Evolutionary conservation across 495 filamentous ascomycete species (phyloP), one percentile per base, ranked within the genome.

Genomic region (Beverwykella pulmonaria): DNA sequence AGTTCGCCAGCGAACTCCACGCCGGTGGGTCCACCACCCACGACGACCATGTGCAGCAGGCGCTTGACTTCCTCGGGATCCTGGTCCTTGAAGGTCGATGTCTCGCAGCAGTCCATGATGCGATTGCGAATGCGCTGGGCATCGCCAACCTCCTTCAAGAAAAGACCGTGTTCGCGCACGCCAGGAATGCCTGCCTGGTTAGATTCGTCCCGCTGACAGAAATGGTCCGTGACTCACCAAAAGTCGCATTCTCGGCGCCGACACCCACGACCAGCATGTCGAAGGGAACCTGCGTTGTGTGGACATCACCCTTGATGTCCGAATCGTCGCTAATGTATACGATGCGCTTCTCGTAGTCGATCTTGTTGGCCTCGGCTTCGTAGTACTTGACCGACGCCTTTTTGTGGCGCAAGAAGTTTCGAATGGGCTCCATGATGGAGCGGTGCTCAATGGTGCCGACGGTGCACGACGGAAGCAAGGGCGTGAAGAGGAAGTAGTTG

Each of bases 401-500:
- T 84, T 97, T 97, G 78, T 92, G 90, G 68, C 93, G 88, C 34
- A 95, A 82, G 76, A 99, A 94, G 76, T 93, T 94, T 65, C 94
- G 89, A 66, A 99, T 86, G 27, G 94, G 94, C 82, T 99, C 94
- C 93, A 99, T 98, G 78, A 99, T 98, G 67, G 92, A 96, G 74
- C 95, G 91, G 82, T 97, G 95, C 82, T 99, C 95, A 74, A 99
- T 93, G 70, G 90, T 88, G 76, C 95, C 94, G 55, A 92, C 97
- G 25, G 94, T 97, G 79, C 95, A 98, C 75, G 92, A 96, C 56
- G 94, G 94, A 46, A 99, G 85, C 49, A 99, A 86, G 46, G 94
- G 94, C 19, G 95, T 99, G 84, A 98, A 99, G 62, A 99, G 89
- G 88, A 99, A 99, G 85, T 94, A 99, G 80, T 98, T 98, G 71